A percentile compares a stretch with the other conserved stretches of the same genome.
These are phyloP conservation scores for Candida schatavii DNA, from an alignment of 805 yeast genomes.

Conservation along the genomic window DNA sequence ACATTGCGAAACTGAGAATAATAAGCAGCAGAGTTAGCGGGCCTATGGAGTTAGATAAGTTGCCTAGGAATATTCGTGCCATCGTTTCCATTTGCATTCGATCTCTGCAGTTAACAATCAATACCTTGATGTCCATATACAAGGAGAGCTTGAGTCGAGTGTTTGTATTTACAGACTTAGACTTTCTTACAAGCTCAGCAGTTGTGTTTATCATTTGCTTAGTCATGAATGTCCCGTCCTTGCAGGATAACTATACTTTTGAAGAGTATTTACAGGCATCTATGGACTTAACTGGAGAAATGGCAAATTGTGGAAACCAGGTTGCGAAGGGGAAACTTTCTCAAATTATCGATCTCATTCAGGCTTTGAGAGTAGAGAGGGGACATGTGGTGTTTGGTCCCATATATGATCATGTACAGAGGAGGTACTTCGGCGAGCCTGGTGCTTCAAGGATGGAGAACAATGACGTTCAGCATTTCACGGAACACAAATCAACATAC, in stretches of 20 bases:
- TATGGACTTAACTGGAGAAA: conserved; percentile 18
- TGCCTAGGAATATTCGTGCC: conserved; percentile 20
- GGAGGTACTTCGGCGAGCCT: too few relatives aligned
- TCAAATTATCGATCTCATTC: conserved; percentile 12
- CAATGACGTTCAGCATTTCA: too few relatives aligned
- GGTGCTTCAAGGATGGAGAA: too few relatives aligned
- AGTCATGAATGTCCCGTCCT: conserved; percentile 11
- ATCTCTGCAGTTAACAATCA: conserved; percentile 21
- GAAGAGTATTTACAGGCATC: conserved; percentile 17
- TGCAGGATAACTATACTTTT: conserved; percentile 10
- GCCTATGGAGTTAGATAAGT: conserved; percentile 5
- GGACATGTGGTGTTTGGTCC: not conserved
- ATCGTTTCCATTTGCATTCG: conserved; percentile 16
- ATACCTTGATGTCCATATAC: conserved; percentile 20
- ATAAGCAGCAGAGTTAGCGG: conserved; percentile 4
- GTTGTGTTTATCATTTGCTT: conserved; percentile 20
- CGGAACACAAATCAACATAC: too few relatives aligned
- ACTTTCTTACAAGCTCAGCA: conserved; percentile 20
- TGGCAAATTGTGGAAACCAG: conserved; percentile 18
- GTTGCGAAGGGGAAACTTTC: conserved; percentile 19
- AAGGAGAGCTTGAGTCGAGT: conserved; percentile 16
- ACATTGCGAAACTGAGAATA: conserved; percentile 15
- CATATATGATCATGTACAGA: not conserved
- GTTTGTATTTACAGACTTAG: conserved; percentile 28
- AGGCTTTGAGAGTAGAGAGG: not conserved